Conservation (phyloP, 164 flowering plant genomes). For the Echeveria elegans region DNA sequence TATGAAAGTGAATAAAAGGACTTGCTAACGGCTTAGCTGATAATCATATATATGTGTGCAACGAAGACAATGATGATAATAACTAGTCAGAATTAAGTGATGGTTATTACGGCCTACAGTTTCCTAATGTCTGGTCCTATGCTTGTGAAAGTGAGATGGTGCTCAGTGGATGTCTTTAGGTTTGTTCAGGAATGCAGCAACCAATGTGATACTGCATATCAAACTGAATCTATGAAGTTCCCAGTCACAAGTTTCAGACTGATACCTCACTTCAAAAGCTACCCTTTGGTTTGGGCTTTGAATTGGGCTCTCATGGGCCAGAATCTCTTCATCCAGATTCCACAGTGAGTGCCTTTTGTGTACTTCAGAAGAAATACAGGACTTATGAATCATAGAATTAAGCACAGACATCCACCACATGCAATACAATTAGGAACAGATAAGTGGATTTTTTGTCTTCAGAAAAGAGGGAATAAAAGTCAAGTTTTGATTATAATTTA, state of each 20-base stretch:
- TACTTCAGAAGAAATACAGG: too few species aligned
- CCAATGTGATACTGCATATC: neutral
- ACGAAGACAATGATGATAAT: neutral
- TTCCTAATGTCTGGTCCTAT: neutral
- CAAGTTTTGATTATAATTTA: too few species aligned
- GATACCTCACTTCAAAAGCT: too few species aligned
- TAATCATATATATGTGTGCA: neutral
- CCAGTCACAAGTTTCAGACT: neutral
- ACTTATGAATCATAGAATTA: neutral
- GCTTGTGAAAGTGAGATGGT: neutral
- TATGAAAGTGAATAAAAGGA: neutral
- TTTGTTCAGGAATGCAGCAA: neutral
- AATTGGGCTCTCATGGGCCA: neutral
- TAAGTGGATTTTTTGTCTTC: neutral
- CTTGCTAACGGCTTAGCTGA: constrained; percentile 6
- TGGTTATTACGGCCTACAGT: neutral
- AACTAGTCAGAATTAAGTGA: neutral
- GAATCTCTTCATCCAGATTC: neutral
- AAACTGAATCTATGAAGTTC: too few species aligned
- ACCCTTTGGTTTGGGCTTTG: too few species aligned
- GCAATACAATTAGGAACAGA: neutral
- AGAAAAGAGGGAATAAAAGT: neutral
- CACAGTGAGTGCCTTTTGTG: too few species aligned
- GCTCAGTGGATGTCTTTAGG: neutral
- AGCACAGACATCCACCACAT: neutral